phyloP scores from a whole-genome alignment of 179 eudicot species.

The Spinacia oleracea region DNA sequence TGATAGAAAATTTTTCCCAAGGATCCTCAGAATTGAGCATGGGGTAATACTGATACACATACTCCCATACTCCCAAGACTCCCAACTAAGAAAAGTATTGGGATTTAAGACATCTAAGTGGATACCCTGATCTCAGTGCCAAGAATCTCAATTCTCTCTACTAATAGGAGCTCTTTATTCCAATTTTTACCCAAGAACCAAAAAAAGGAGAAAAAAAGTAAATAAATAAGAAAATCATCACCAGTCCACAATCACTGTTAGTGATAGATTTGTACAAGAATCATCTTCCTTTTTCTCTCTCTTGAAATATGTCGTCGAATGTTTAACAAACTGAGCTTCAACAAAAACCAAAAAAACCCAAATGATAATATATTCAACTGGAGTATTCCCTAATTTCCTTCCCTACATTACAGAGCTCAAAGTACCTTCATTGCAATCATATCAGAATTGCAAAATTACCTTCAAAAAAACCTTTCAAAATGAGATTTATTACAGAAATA shows the following conservation, averaged over 20 bases:
- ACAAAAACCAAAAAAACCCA: conserved; percentile 2
- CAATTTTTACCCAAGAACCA: neutral
- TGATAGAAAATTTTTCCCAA: no score
- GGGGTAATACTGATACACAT: neutral
- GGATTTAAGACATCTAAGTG: conserved; percentile 1
- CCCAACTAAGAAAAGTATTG: conserved; percentile 13
- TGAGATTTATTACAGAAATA: conserved; percentile 8
- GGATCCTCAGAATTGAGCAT: conserved; percentile 1
- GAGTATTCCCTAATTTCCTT: conserved; percentile 16
- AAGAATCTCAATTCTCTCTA: neutral
- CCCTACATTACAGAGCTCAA: conserved; percentile 20
- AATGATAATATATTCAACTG: conserved; percentile 28
- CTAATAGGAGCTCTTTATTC: neutral
- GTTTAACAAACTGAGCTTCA: neutral
- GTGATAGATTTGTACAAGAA: neutral
- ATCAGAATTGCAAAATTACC: conserved; percentile 13
- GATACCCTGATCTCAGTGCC: conserved; percentile 9
- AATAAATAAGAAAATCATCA: neutral
- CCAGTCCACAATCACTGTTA: conserved; percentile 12
- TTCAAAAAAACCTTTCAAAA: conserved; percentile 15
- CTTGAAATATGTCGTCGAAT: neutral
- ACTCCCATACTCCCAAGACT: neutral
- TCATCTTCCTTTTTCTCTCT: neutral
- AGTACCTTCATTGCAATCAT: conserved; percentile 12
- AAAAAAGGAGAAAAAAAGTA: neutral